These are phyloP conservation scores for Pseudocercospora macadamiae DNA, from an alignment of 2,329 filamentous ascomycete genomes.

Conservation along the genomic window DNA sequence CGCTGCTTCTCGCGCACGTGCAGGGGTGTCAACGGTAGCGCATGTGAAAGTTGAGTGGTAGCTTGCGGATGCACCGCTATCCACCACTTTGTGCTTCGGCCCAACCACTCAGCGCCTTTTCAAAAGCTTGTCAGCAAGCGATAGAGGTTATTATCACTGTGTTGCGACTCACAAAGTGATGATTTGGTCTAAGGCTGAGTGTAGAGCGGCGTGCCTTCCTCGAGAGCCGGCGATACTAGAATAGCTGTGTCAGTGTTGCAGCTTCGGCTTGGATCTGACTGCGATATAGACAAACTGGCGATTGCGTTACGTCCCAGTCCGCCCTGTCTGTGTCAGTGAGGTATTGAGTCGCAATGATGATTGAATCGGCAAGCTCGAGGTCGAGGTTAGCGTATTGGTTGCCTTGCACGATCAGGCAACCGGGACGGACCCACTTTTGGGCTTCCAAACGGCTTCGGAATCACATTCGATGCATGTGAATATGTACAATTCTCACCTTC, in stretches of 20 bases:
- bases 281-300: too few relatives aligned
- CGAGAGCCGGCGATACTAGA: neutral
- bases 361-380: neutral
- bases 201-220: neutral
- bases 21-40: neutral
- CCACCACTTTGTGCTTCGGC: too few relatives aligned
- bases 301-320: too few relatives aligned
- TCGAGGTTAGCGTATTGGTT: too few relatives aligned
- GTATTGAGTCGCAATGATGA: too few relatives aligned
- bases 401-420: constrained; percentile 13
- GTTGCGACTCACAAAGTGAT: too few relatives aligned
- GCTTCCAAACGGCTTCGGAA: neutral
- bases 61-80: neutral
- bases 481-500: constrained; percentile 15
- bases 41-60: constrained; percentile 4
- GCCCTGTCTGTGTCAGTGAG: constrained; percentile 2
- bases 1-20: too few relatives aligned
- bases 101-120: neutral
- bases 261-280: too few relatives aligned
- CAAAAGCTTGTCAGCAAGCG: neutral
- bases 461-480: constrained; percentile 1
- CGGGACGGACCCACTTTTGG: constrained; percentile 5
- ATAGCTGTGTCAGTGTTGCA: neutral
- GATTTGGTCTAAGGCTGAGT: too few relatives aligned
- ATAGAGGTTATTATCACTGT: neutral